Percentiles rank a stretch among this genome's conserved stretches.
Evolutionary conservation across 441 rosid species (phyloP).

Genomic region (Cnidoscolus chayamansa): DNA sequence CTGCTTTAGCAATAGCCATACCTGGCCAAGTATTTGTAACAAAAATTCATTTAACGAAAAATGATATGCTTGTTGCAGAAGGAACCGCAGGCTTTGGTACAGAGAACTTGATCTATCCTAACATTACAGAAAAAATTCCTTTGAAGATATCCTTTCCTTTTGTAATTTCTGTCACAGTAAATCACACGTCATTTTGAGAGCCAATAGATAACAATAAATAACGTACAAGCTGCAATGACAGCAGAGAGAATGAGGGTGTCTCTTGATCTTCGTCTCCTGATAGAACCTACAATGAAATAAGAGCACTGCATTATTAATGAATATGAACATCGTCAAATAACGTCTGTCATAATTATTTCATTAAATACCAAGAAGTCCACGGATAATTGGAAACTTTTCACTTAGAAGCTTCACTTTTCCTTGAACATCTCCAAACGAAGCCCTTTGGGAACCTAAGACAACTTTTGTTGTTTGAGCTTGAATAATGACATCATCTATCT

Average conservation of each 20-base stretch:
- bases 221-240: constrained; percentile 86
- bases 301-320: constrained; percentile 25
- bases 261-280: constrained; percentile 73
- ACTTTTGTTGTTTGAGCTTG: constrained; percentile 92
- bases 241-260: constrained; percentile 88
- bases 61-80: constrained; percentile 2
- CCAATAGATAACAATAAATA: constrained; percentile 94
- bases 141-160: constrained; percentile 16
- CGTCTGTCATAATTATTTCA: constrained; percentile 7
- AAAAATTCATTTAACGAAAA: background rate
- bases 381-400: constrained; percentile 81
- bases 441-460: constrained; percentile 82
- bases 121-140: constrained; percentile 39
- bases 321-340: background rate
- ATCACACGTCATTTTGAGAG: constrained; percentile 59
- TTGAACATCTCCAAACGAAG: constrained; percentile 83
- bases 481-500: constrained; percentile 92
- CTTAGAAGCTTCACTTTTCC: constrained; percentile 84
- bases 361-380: constrained; percentile 77
- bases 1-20: background rate
- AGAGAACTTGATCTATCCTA: constrained; percentile 25
- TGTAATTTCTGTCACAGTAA: constrained; percentile 12
- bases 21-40: background rate
- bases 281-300: constrained; percentile 55
- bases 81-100: constrained; percentile 15